Base-by-base conservation (phyloP, 78 protist species). In the Bigelowiella natans region DNA sequence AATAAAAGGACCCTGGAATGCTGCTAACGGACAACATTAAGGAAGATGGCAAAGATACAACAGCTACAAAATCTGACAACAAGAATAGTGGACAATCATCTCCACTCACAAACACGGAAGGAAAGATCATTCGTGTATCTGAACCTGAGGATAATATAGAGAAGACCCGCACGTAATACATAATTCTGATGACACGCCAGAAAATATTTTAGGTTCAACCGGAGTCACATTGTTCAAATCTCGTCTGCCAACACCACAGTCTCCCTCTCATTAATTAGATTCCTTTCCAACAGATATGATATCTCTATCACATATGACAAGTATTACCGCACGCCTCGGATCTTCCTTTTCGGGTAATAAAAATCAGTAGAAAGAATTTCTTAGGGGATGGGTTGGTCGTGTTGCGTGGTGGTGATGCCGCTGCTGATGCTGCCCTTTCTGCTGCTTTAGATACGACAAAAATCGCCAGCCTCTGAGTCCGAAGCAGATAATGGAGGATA, bases 281-380 rank as follows among this genome's bases (percentile, higher is more conserved):
- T 3, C n/a, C n/a, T n/a, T n/a, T n/a, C n/a, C n/a, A n/a, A n/a
- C n/a, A 90, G 89, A 82, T 90, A 90, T 40, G 92, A 90, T 40
- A n/a, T 90, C 39, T 26, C 40, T 2, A 96, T 97, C 63, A 92
- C 96, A 1, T 97, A 97, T 89, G 99, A 97, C 91, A 94, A 96
- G 87, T 89, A 18, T 1, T 29, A 63, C 30, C 85, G 36, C 2
- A 39, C 87, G 30, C 51, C 88, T 11, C 28, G 85, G 83, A 88
- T 3, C 29, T 63, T 7, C 11, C 26, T 86, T 38, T 36, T 86
- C 7, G 88, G 40, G 73, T 51, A n/a, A n/a, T n/a, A n/a, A n/a
- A n/a, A n/a, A n/a, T n/a, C n/a, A n/a, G n/a, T n/a, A n/a, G n/a
- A n/a, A n/a, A n/a, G n/a, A n/a, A n/a, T n/a, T n/a, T n/a, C n/a